Evolutionary conservation across 2,329 filamentous ascomycete genomes (phyloP).

Genomic region (Fusarium newnesense): DNA sequence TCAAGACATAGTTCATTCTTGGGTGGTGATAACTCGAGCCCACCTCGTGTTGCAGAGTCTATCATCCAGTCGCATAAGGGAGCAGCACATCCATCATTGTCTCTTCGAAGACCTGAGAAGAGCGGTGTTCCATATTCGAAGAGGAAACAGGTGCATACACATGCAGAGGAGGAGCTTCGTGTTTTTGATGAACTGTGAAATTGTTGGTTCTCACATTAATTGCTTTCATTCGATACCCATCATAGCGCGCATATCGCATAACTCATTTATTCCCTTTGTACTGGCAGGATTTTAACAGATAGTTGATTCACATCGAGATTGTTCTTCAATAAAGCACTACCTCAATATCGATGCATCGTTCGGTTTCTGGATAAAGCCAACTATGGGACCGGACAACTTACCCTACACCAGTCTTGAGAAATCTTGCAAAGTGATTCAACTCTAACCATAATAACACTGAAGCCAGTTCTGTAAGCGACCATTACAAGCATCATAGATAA

Average conservation of each 20-base stretch:
- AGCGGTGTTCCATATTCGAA: slow-evolving; percentile 42
- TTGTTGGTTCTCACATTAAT: background rate
- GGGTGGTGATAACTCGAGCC: slow-evolving; percentile 9
- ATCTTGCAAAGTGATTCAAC: too few relatives aligned
- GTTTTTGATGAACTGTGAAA: slow-evolving; percentile 59
- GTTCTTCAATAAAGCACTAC: background rate
- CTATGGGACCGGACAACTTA: background rate
- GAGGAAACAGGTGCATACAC: slow-evolving; percentile 35
- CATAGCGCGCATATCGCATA: slow-evolving; percentile 8
- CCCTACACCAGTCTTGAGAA: background rate
- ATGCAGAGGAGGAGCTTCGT: slow-evolving; percentile 52
- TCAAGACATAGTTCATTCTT: slow-evolving; percentile 21
- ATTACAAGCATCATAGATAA: background rate
- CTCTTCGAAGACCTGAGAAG: slow-evolving; percentile 32
- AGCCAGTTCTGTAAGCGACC: background rate
- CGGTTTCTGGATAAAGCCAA: background rate
- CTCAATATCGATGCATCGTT: background rate
- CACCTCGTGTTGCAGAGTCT: slow-evolving; percentile 35
- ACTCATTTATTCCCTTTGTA: background rate
- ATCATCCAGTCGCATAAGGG: slow-evolving; percentile 39
- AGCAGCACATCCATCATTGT: slow-evolving; percentile 34
- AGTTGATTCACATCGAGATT: background rate
- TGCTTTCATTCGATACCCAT: slow-evolving; percentile 16
- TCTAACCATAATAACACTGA: background rate
- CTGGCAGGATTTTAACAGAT: background rate